A percentile compares a stretch with the other conserved stretches of the same genome.
These are phyloP conservation scores for Teratosphaeria zuluensis DNA, from an alignment of 2,329 filamentous ascomycete genomes.

Conservation along the genomic window DNA sequence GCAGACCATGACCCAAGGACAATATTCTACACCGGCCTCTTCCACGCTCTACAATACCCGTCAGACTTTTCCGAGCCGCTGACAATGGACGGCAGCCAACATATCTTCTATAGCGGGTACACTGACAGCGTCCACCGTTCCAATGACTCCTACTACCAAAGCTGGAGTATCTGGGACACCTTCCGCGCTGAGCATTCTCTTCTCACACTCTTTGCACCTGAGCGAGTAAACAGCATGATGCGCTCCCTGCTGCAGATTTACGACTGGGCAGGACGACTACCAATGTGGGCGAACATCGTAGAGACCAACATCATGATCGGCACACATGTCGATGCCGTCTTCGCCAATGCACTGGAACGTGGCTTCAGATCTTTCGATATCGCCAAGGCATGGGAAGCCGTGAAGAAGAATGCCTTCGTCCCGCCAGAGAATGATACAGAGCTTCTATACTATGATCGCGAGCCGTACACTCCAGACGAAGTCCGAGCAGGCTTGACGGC, in stretches of 20 bases:
- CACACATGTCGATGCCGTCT: slow-evolving; percentile 39
- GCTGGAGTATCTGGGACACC: slow-evolving; percentile 44
- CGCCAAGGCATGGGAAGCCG: slow-evolving; percentile 35
- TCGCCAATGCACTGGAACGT: slow-evolving; percentile 38
- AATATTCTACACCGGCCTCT: slow-evolving; percentile 39
- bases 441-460: slow-evolving; percentile 39
- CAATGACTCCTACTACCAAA: slow-evolving; percentile 41
- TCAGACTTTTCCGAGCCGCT: slow-evolving; percentile 40
- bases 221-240: slow-evolving; percentile 41
- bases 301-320: slow-evolving; percentile 45
- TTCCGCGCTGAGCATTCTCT: slow-evolving; percentile 41
- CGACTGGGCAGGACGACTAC: slow-evolving; percentile 37
- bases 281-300: slow-evolving; percentile 42
- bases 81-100: slow-evolving; percentile 10
- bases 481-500: slow-evolving; percentile 37
- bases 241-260: slow-evolving; percentile 37
- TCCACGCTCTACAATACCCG: slow-evolving; percentile 40
- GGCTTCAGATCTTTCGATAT: slow-evolving; percentile 37
- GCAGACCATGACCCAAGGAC: slow-evolving; percentile 33
- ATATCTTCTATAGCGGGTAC: slow-evolving; percentile 39
- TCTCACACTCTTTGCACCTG: slow-evolving; percentile 37
- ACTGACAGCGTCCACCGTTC: slow-evolving; percentile 35
- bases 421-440: slow-evolving; percentile 36
- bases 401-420: slow-evolving; percentile 36
- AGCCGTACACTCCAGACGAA: slow-evolving; percentile 38